Base-by-base conservation (phyloP, 176 grass and related monocot species). In the Raddia distichophylla region DNA sequence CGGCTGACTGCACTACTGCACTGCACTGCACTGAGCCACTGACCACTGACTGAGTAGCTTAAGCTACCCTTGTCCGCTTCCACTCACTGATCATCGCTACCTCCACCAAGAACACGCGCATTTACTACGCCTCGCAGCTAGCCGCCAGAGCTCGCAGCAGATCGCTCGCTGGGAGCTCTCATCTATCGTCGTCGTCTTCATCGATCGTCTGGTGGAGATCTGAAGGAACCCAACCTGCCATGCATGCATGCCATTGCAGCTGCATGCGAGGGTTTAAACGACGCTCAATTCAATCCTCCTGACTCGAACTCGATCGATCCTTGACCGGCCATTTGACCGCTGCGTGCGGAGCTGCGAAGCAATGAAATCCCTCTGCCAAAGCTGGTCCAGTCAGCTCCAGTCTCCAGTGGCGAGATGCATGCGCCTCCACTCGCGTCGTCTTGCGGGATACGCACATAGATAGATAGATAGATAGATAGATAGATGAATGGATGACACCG, bases 251-350 rank as follows among this genome's bases (percentile, higher is more conserved):
- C 5, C 2, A 14, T 40, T 40, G 37, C 37, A 40, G 37, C 37
- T 40, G 37, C 37, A 22, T 63, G 11, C 12, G 32, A 34, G 60
- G 33, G 2, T 19, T 75, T 42, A 14, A 62, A 40, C 37, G 37
- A 5, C 3, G 37, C 37, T 40, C 4, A 1, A 40, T 40, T 40
- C 33, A 5, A 44, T 19, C 40, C 27, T 27, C 27, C 27, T 27
- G 51, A 17, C 10, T 57, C n/a, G 58, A 10, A 17, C 10, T 57
- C n/a, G 58, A 10, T 12, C 2, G 1, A 0, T 4, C 61, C 33
- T 80, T 80, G 63, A 80, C 63, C 63, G 44, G 44, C 55, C 67
- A 49, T 68, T 80, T 79, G 77, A 79, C 63, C 15, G 37, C 37
- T 40, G 37, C 37, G 37, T 40, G 37, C 37, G 37, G 37, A 63